These are phyloP conservation scores for Hypoxylon lienhwacheense DNA, from an alignment of 495 filamentous ascomycete species.

Conservation along the genomic window DNA sequence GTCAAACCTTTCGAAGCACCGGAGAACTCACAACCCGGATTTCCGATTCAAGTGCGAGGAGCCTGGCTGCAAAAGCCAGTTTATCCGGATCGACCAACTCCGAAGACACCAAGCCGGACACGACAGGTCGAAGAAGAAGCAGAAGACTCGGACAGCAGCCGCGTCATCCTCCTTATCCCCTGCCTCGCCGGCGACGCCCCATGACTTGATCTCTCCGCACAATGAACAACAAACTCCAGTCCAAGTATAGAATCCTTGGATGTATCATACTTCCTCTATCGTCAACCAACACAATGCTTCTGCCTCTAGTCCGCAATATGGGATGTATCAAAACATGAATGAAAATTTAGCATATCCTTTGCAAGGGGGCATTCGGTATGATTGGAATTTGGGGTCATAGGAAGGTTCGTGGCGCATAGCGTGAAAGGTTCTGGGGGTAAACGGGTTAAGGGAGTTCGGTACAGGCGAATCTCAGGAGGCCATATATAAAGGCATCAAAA, in stretches of 20 bases:
- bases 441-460: background rate
- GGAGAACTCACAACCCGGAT: conserved; percentile 53
- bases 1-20: conserved; percentile 59
- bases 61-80: conserved; percentile 54
- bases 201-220: background rate
- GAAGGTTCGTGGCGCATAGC: too few relatives aligned
- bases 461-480: background rate
- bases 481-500: conserved; percentile 3
- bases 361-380: background rate
- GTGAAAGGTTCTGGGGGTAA: background rate
- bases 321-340: background rate
- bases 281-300: too few relatives aligned
- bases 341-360: background rate
- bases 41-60: conserved; percentile 52
- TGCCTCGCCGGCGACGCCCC: conserved; percentile 9
- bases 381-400: too few relatives aligned
- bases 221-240: conserved; percentile 3
- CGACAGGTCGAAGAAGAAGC: conserved; percentile 28
- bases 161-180: background rate
- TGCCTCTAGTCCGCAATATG: background rate
- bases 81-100: conserved; percentile 60
- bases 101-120: conserved; percentile 48
- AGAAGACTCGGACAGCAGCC: conserved; percentile 8
- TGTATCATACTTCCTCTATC: background rate
- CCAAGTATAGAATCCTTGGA: conserved; percentile 11